A percentile compares a stretch with the other conserved stretches of the same genome.
These are phyloP conservation scores for Rostrohypoxylon terebratum DNA, from an alignment of 495 filamentous ascomycete species.

Conservation along the genomic window DNA sequence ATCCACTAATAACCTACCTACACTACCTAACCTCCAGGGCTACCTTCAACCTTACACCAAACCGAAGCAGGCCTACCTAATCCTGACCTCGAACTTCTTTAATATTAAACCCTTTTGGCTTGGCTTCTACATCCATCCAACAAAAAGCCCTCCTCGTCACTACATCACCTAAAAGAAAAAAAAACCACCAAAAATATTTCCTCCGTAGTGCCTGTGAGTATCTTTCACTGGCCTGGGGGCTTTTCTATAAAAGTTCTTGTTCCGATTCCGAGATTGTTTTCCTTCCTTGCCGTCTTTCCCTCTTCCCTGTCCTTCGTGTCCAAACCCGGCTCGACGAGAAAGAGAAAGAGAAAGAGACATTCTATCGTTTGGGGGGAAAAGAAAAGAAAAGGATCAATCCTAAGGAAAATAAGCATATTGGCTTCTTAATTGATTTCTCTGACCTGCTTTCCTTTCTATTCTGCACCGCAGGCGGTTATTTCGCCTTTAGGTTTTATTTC, in stretches of 20 bases:
- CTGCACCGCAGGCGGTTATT: conserved; percentile 53
- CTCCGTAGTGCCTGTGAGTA: conserved; percentile 36
- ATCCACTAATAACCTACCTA: conserved; percentile 20
- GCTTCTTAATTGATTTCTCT: conserved; percentile 47
- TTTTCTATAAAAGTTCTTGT: conserved; percentile 44
- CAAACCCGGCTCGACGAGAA: conserved; percentile 32
- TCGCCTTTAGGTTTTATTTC: conserved; percentile 46
- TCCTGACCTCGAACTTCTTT: conserved; percentile 48
- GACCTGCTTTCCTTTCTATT: conserved; percentile 45
- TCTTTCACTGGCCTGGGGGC: conserved; percentile 38
- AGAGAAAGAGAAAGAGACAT: conserved; percentile 10
- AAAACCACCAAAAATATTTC: conserved; percentile 17
- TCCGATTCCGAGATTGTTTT: conserved; percentile 26
- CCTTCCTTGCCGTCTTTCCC: conserved; percentile 34
- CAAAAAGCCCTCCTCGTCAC: conserved; percentile 43
- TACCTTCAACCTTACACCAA: conserved; percentile 42
- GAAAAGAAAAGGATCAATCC: conserved; percentile 19
- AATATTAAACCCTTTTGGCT: conserved; percentile 48
- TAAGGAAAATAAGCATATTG: conserved; percentile 43
- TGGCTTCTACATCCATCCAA: conserved; percentile 46
- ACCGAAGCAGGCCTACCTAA: conserved; percentile 36
- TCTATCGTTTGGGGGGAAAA: conserved; percentile 23
- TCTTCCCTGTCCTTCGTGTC: conserved; percentile 27
- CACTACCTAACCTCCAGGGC: conserved; percentile 6
- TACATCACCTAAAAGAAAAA: conserved; percentile 50